phyloP scores from a whole-genome alignment of 805 yeast species.

The Metschnikowia lunata region DNA sequence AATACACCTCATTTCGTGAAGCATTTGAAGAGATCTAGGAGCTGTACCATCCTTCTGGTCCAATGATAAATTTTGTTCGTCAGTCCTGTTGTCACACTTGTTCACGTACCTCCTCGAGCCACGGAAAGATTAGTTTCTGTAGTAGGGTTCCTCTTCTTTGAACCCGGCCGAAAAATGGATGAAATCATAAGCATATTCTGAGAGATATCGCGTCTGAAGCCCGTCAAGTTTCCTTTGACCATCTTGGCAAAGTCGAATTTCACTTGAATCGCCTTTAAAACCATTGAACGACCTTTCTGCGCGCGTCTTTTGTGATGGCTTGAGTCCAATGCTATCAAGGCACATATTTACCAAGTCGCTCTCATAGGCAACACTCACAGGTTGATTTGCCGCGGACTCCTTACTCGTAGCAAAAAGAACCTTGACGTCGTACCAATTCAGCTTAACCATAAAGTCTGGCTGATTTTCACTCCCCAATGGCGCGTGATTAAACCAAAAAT shows the following conservation, averaged over 20 bases:
- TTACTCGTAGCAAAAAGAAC: not conserved
- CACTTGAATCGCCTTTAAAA: not conserved
- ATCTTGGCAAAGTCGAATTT: not conserved
- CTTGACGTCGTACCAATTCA: not conserved
- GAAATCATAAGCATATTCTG: not conserved
- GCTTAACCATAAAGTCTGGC: constrained; percentile 1
- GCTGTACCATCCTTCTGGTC: not conserved
- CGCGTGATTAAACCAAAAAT: not conserved
- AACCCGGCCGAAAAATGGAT: constrained; percentile 4
- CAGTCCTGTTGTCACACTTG: not conserved
- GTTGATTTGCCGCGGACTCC: not conserved
- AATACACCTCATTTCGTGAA: constrained; percentile 1
- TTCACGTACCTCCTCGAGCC: constrained; percentile 2
- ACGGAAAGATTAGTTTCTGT: constrained; percentile 1
- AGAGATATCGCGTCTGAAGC: not conserved
- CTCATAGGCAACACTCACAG: not conserved
- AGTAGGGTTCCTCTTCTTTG: constrained; percentile 1
- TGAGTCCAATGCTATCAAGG: constrained; percentile 1
- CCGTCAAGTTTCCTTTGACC: not conserved
- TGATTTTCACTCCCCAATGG: not conserved
- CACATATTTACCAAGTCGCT: not conserved
- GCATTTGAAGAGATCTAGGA: not conserved
- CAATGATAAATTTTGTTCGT: too few relatives aligned
- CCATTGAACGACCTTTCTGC: not conserved
- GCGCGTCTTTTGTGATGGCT: not conserved